Conservation (phyloP, 768 basidiomycete genomes). For the Tylopilus felleus region DNA sequence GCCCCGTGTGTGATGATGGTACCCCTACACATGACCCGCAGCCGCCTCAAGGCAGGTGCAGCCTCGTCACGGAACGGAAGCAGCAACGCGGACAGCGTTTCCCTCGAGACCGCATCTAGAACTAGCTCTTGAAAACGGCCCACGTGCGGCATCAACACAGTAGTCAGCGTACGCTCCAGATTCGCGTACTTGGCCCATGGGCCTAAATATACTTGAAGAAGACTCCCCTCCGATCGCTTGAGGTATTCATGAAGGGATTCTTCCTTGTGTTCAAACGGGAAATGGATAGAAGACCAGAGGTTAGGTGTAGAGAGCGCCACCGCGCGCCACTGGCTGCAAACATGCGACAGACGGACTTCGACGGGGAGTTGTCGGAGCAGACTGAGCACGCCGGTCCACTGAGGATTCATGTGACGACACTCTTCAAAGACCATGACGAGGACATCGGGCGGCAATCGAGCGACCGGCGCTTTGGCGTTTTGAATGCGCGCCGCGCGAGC, state of each 20-base stretch:
- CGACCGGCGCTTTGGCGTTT: slow-evolving; percentile 28
- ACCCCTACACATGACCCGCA: slow-evolving; percentile 32
- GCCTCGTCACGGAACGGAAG: slow-evolving; percentile 23
- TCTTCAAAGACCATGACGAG: slow-evolving; percentile 33
- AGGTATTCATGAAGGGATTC: slow-evolving; percentile 33
- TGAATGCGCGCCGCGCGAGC: slow-evolving; percentile 31
- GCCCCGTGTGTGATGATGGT: slow-evolving; percentile 27
- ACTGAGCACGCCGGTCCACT: slow-evolving; percentile 32
- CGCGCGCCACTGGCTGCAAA: slow-evolving; percentile 33
- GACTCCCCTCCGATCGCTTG: slow-evolving; percentile 28
- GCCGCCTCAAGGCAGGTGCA: slow-evolving; percentile 24
- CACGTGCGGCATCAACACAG: slow-evolving; percentile 30
- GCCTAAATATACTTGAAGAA: slow-evolving; percentile 31
- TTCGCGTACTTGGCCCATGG: slow-evolving; percentile 33
- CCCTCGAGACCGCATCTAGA: slow-evolving; percentile 30
- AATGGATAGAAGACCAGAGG: slow-evolving; percentile 35
- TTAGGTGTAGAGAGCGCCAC: slow-evolving; percentile 33
- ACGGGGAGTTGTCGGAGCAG: slow-evolving; percentile 32
- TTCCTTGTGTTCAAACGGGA: slow-evolving; percentile 29
- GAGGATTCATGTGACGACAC: slow-evolving; percentile 30
- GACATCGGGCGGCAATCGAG: slow-evolving; percentile 31
- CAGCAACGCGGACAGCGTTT: slow-evolving; percentile 25
- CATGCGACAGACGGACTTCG: slow-evolving; percentile 34
- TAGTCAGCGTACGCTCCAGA: slow-evolving; percentile 22
- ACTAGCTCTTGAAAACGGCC: slow-evolving; percentile 28